A percentile compares a stretch with the other conserved stretches of the same genome.
Conservation (phyloP, 2,329 filamentous ascomycete species). For the Pyrenophora tritici-repentis region DNA sequence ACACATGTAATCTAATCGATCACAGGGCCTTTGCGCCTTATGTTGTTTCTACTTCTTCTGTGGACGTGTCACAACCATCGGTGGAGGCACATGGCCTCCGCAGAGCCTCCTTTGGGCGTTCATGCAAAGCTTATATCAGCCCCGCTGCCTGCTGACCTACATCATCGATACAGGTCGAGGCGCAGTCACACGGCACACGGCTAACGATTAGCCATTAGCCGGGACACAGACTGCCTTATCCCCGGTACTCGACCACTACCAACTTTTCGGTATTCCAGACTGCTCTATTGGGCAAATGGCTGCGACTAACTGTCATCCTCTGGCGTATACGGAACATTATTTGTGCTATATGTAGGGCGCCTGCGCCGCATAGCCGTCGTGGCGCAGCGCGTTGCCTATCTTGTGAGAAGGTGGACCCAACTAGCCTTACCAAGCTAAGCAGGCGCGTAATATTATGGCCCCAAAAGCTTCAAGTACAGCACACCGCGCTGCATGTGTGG, state of each 20-base stretch:
- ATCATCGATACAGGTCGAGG: conserved; percentile 7
- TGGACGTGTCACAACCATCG: conserved; percentile 5
- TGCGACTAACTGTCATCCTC: background rate
- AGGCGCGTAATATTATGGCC: conserved; percentile 18
- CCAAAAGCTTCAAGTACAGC: conserved; percentile 14
- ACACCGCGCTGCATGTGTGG: conserved; percentile 9
- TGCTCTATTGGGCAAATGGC: background rate
- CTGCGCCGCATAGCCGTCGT: conserved; percentile 28
- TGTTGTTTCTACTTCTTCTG: conserved; percentile 2
- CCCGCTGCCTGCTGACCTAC: conserved; percentile 20
- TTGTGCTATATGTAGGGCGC: conserved; percentile 2
- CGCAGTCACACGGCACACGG: conserved; percentile 12
- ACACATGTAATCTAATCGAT: conserved; percentile 18
- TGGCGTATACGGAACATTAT: conserved; percentile 1
- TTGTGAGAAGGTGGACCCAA: conserved; percentile 7
- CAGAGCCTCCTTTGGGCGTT: conserved; percentile 22
- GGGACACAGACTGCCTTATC: conserved; percentile 2
- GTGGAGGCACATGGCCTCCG: conserved; percentile 8
- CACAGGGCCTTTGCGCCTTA: conserved; percentile 4
- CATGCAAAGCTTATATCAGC: conserved; percentile 22
- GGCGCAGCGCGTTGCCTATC: conserved; percentile 22
- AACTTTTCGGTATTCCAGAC: background rate
- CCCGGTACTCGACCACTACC: background rate
- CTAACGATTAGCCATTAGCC: conserved; percentile 3
- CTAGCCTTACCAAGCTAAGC: conserved; percentile 12